phyloP scores from a whole-genome alignment of 2,329 filamentous ascomycete species.

The Trichophyton schoenleinii region DNA sequence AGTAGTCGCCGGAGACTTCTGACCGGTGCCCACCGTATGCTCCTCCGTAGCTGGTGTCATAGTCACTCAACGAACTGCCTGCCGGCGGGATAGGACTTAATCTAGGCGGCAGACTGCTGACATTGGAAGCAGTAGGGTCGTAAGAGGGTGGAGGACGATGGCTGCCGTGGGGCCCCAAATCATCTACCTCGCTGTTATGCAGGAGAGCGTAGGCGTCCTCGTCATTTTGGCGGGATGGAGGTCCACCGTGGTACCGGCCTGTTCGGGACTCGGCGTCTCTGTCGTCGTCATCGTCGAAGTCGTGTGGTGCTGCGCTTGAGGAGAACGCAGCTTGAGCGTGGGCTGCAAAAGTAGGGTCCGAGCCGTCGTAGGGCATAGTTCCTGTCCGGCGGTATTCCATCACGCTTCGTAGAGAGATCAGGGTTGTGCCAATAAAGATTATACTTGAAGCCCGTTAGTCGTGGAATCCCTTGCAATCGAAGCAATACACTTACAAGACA shows the following conservation, averaged over 20 bases:
- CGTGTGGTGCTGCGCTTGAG: constrained; percentile 32
- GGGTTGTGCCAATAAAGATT: constrained; percentile 42
- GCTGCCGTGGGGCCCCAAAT: constrained; percentile 26
- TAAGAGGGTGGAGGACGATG: constrained; percentile 26
- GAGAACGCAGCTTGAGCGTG: constrained; percentile 38
- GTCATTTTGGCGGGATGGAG: constrained; percentile 32
- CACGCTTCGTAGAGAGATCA: constrained; percentile 43
- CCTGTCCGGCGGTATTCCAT: constrained; percentile 46
- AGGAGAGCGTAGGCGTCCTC: constrained; percentile 42
- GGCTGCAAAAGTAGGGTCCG: constrained; percentile 38
- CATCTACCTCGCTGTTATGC: constrained; percentile 35
- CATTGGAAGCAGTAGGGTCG: constrained; percentile 23
- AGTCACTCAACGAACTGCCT: constrained; percentile 28
- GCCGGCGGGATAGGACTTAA: constrained; percentile 12
- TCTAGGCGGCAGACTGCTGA: neutral
- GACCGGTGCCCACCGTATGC: constrained; percentile 22
- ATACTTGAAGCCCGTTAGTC: constrained; percentile 27
- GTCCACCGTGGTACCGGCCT: constrained; percentile 23
- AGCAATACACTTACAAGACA: constrained; percentile 37
- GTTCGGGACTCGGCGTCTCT: constrained; percentile 29
- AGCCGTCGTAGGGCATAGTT: constrained; percentile 37
- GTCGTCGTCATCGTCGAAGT: constrained; percentile 33
- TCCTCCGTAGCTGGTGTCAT: constrained; percentile 31
- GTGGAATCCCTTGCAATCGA: neutral
- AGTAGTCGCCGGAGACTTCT: constrained; percentile 7